phyloP scores from a whole-genome alignment of 805 yeast genomes.

The Candida sonorensis region DNA sequence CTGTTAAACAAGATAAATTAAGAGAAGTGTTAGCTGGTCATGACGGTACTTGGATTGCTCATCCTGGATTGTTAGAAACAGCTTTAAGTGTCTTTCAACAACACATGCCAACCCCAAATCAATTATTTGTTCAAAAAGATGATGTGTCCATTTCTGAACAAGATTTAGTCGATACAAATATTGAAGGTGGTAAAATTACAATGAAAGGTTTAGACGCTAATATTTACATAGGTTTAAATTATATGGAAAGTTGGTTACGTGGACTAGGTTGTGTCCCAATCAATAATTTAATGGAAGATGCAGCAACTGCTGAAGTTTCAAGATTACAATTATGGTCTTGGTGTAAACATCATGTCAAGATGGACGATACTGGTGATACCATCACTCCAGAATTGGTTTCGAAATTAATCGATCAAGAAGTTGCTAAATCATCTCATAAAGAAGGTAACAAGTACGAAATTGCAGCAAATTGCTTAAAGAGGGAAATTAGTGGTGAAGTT shows the following conservation, averaged over 20 bases:
- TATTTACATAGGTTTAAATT: constrained; percentile 68
- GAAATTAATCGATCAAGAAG: constrained; percentile 55
- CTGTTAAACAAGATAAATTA: constrained; percentile 67
- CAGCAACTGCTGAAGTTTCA: constrained; percentile 85
- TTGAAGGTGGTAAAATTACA: constrained; percentile 58
- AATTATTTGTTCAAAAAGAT: constrained; percentile 45
- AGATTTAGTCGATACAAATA: constrained; percentile 57
- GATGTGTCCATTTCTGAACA: constrained; percentile 36
- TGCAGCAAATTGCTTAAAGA: constrained; percentile 66
- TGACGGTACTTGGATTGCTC: constrained; percentile 89
- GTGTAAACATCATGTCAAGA: constrained; percentile 62
- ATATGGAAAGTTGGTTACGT: constrained; percentile 83
- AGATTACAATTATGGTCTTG: constrained; percentile 79
- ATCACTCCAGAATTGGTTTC: constrained; percentile 57
- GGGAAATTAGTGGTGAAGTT: constrained; percentile 60
- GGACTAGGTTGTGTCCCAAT: constrained; percentile 84
- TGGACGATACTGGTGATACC: constrained; percentile 49
- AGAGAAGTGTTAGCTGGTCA: constrained; percentile 75
- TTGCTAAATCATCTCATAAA: constrained; percentile 43
- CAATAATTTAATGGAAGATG: constrained; percentile 82
- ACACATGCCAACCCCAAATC: constrained; percentile 80
- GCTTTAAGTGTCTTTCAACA: constrained; percentile 68
- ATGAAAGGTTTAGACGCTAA: constrained; percentile 65
- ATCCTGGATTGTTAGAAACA: constrained; percentile 72
- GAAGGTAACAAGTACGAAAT: constrained; percentile 59